A percentile compares a stretch with the other conserved stretches of the same genome.
Evolutionary conservation across 139 green algal genomes (phyloP).

Genomic region (Ettlia oleoabundans): DNA sequence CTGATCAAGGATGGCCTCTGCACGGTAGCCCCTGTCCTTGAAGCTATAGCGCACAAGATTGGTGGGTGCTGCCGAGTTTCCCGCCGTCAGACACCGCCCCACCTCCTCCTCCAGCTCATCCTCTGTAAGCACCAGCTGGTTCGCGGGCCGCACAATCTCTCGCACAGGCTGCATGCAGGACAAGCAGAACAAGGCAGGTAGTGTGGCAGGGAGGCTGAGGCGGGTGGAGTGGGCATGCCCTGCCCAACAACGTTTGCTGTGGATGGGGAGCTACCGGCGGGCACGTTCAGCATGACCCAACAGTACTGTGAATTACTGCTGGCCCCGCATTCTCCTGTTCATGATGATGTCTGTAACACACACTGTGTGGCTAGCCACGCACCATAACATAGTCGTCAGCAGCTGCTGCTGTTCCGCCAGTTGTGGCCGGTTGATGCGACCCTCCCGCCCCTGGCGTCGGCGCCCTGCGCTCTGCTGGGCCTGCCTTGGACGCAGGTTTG

Average conservation of each 20-base stretch:
- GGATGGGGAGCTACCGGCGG: too few species aligned
- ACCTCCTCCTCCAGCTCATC: slow-evolving; percentile 87
- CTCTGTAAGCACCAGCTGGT: slow-evolving; percentile 79
- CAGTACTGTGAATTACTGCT: too few species aligned
- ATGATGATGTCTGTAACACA: not conserved
- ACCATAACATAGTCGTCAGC: slow-evolving; percentile 33
- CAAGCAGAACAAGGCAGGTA: not conserved
- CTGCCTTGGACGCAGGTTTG: slow-evolving; percentile 11
- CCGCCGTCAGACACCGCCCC: slow-evolving; percentile 85
- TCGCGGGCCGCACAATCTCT: slow-evolving; percentile 77
- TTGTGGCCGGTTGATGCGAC: not conserved
- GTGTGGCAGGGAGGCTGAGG: too few species aligned
- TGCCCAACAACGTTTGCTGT: not conserved
- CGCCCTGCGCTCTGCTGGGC: not conserved
- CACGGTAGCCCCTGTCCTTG: slow-evolving; percentile 58
- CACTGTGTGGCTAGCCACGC: not conserved
- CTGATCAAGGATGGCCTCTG: slow-evolving; percentile 91
- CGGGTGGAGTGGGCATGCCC: not conserved
- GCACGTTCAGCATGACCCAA: too few species aligned
- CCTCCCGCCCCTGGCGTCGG: not conserved
- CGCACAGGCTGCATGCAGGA: slow-evolving; percentile 64
- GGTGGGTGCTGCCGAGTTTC: slow-evolving; percentile 80
- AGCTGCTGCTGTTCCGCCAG: not conserved
- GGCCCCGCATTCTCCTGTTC: too few species aligned
- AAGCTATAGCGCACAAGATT: slow-evolving; percentile 71